Evolutionary conservation across 345 rosid genomes (phyloP).

Genomic region (Crucihimalaya himalaica): DNA sequence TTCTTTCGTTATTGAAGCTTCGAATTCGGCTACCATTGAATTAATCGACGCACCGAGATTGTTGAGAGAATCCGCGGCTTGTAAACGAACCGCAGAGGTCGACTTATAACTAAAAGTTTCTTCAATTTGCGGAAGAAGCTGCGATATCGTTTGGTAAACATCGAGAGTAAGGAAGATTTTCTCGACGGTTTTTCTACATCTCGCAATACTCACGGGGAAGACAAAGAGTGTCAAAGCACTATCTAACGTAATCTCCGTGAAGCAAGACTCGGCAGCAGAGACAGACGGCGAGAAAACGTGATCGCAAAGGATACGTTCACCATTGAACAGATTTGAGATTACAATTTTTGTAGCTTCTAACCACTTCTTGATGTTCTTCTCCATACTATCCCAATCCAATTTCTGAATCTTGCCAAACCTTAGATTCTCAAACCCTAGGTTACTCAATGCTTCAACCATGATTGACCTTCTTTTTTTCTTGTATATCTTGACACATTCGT

Average conservation of each 20-base stretch:
- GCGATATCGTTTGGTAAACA: conserved; percentile 55
- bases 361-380: conserved; percentile 61
- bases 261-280: conserved; percentile 63
- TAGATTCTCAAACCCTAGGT: conserved; percentile 62
- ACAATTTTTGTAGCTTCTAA: conserved; percentile 50
- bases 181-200: conserved; percentile 47
- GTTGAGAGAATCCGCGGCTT: conserved; percentile 53
- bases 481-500: conserved; percentile 68
- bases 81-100: conserved; percentile 50
- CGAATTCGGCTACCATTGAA: conserved; percentile 52
- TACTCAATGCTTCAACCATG: conserved; percentile 63
- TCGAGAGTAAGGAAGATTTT: conserved; percentile 71
- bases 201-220: conserved; percentile 65
- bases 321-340: conserved; percentile 53
- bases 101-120: conserved; percentile 59
- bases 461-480: conserved; percentile 61
- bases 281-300: conserved; percentile 58
- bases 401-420: conserved; percentile 53
- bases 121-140: conserved; percentile 53
- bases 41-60: conserved; percentile 52
- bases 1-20: conserved; percentile 55
- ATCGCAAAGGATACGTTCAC: conserved; percentile 73
- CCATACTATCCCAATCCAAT: conserved; percentile 73
- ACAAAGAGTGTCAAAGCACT: conserved; percentile 62
- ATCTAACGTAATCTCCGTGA: conserved; percentile 67